Evolutionary conservation across 75 land plant species (phyloP).

Genomic region (Selaginella tamariscina): DNA sequence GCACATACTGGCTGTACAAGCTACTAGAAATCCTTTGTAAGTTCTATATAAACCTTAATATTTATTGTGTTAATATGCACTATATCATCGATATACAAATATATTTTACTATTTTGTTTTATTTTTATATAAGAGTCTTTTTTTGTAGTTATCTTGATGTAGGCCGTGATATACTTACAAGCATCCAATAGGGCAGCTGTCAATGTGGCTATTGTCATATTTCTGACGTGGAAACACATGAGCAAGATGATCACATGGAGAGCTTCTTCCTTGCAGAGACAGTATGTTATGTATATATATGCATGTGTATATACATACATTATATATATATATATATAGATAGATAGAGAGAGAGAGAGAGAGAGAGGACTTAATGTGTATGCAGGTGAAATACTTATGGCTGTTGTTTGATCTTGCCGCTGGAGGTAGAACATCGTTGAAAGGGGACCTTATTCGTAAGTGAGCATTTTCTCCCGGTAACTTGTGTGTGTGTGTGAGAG

Average conservation of each 20-base stretch:
- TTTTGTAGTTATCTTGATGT: conserved; percentile 75
- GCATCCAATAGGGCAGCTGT: conserved; percentile 85
- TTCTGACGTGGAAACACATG: conserved; percentile 85
- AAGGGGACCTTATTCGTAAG: conserved; percentile 95
- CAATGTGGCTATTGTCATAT: conserved; percentile 99
- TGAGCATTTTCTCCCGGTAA: neutral
- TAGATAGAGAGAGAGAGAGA: too few species aligned
- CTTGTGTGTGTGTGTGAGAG: neutral
- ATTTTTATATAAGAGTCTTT: neutral
- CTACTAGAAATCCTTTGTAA: conserved; percentile 83
- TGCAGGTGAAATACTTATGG: conserved; percentile 91
- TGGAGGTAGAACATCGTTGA: conserved; percentile 84
- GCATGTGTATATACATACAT: neutral
- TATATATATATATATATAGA: too few species aligned
- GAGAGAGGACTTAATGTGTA: conserved; percentile 11
- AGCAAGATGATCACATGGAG: conserved; percentile 98
- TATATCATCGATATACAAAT: neutral
- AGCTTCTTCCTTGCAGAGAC: conserved; percentile 99
- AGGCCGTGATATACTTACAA: conserved; percentile 85
- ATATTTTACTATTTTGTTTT: neutral
- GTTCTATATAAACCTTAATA: neutral
- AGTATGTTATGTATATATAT: conserved; percentile 31
- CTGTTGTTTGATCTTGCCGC: conserved; percentile 93
- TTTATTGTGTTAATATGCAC: neutral
- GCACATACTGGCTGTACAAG: conserved; percentile 99